Evolutionary conservation across 179 eudicot species (phyloP), one percentile per base, ranked within the genome.

Genomic region (Heliamphora pulchella): DNA sequence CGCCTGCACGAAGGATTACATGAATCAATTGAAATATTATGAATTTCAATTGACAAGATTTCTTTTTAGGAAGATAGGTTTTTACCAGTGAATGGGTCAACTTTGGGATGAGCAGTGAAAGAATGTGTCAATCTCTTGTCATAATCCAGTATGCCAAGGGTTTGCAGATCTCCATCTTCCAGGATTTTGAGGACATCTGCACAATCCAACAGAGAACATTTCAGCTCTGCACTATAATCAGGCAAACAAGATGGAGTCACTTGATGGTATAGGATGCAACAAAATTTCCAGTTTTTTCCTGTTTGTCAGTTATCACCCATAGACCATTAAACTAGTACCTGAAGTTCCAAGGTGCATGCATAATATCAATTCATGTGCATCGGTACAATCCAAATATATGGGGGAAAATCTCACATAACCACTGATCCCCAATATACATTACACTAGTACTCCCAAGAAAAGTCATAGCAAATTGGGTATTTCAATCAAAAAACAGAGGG

Each of bases 111-210:
- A 80, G 97, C 98, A 66, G 98, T 93, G 80, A 95, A 93, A 41
- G 91, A 69, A 86, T 95, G 98, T 78, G 89, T 53, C 86, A 95
- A 83, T 85, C 97, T 89, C 86, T 89, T 95, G 85, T 95, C 97
- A 86, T 95, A 93, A 85, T 95, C 98, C 86, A 91, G 82, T 88
- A 95, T 66, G 83, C 98, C 98, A 80, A 93, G 84, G 78, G 98
- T 95, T 87, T 93, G 98, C 77, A 95, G 82, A 81, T 91, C 98
- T 74, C 98, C 98, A 85, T 95, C 97, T 87, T 95, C 98, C 87
- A 95, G 83, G 74, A 95, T 94, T 86, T 87, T 87, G 72, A 95
- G 79, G 51, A 81, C 97, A 85, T 95, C 98, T 95, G 82, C 59
- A 77, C 44, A 57, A 76, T 61, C 83, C 5, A 81, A 62, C 48